phyloP scores from a whole-genome alignment of 768 basidiomycete genomes.

The Candolleomyces eurysporus region DNA sequence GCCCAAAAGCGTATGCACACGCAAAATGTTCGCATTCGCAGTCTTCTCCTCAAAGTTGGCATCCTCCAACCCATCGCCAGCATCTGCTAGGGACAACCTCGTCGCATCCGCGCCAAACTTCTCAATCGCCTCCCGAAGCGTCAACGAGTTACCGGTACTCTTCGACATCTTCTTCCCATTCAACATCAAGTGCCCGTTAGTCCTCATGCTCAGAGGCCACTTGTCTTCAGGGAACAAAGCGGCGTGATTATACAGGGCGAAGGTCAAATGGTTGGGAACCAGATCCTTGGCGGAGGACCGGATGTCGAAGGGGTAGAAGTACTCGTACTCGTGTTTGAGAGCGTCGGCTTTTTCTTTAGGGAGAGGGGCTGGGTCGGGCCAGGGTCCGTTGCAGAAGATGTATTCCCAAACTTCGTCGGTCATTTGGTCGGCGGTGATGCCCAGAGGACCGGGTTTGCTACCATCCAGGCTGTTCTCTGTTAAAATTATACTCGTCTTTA shows the following conservation, averaged over 20 bases:
- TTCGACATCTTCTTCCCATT: conserved; percentile 99
- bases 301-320: conserved; percentile 98
- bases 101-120: conserved; percentile 98
- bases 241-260: conserved; percentile 92
- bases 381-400: conserved; percentile 76
- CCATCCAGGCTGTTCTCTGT: conserved; percentile 76
- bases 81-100: conserved; percentile 89
- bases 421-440: conserved; percentile 88
- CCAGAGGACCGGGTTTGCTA: conserved; percentile 72
- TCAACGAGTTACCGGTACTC: conserved; percentile 94
- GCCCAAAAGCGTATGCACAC: conserved; percentile 82
- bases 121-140: conserved; percentile 79
- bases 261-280: conserved; percentile 92
- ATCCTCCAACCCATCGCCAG: conserved; percentile 96
- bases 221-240: conserved; percentile 89
- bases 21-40: conserved; percentile 93
- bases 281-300: conserved; percentile 98
- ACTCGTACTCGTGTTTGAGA: conserved; percentile 88
- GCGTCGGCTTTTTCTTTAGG: conserved; percentile 75
- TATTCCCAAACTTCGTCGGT: conserved; percentile 99
- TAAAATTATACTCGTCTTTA: neutral
- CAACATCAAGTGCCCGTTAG: conserved; percentile 94
- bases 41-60: conserved; percentile 99
- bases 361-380: conserved; percentile 65
- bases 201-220: conserved; percentile 90